phyloP scores from a whole-genome alignment of 2,329 filamentous ascomycete species.

The Pseudogymnoascus sp. region DNA sequence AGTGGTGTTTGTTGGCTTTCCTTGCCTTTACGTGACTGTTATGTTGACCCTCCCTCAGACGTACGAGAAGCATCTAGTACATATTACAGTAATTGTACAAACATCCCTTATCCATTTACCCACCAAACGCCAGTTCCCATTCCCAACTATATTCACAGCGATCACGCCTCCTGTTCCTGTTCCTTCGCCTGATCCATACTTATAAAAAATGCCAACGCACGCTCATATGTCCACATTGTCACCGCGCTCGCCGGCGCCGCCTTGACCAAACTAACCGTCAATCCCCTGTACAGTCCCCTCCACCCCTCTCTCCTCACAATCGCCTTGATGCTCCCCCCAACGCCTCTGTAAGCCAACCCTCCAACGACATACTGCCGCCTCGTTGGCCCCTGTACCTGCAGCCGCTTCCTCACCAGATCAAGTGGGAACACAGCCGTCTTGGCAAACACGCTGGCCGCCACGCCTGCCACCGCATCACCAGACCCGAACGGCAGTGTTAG shows the following conservation, averaged over 20 bases:
- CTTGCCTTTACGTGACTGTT: neutral
- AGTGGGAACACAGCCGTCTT: constrained; percentile 91
- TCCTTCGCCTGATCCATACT: neutral
- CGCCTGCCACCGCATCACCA: constrained; percentile 74
- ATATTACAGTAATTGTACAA: neutral
- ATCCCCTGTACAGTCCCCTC: constrained; percentile 75
- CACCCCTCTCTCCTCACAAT: constrained; percentile 68
- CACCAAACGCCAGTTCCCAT: neutral
- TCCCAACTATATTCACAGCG: neutral
- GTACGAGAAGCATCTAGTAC: neutral
- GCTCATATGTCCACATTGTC: constrained; percentile 71
- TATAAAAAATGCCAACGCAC: constrained; percentile 35
- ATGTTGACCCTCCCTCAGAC: neutral
- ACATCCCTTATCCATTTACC: neutral
- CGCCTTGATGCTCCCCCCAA: constrained; percentile 53
- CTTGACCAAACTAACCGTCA: constrained; percentile 80
- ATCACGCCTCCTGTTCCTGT: neutral
- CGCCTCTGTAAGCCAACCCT: constrained; percentile 45
- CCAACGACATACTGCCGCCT: constrained; percentile 61
- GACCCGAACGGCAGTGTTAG: constrained; percentile 60
- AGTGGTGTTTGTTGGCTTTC: neutral
- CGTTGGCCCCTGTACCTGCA: constrained; percentile 93
- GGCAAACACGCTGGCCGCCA: constrained; percentile 67
- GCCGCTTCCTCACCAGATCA: constrained; percentile 81
- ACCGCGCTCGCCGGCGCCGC: constrained; percentile 73